Evolutionary conservation across 179 eudicot species (phyloP).

Genomic region (Silene noctiflora): DNA sequence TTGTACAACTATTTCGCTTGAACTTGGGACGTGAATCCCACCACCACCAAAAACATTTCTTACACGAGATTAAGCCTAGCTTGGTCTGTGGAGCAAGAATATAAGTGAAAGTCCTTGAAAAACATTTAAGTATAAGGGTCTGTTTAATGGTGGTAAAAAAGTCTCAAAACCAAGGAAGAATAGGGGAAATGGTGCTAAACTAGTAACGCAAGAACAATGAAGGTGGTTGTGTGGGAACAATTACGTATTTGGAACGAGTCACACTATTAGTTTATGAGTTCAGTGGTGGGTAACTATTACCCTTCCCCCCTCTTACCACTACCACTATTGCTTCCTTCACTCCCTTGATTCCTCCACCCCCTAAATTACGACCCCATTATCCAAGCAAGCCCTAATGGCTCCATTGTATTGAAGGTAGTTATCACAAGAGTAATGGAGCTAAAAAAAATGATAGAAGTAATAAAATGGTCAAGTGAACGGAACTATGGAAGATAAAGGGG

Average conservation of each 20-base stretch:
- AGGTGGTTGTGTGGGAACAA: not conserved
- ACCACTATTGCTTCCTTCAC: no score
- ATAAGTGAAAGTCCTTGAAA: not conserved
- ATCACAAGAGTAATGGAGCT: no score
- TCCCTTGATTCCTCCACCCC: no score
- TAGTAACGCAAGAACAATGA: not conserved
- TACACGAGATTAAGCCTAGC: not conserved
- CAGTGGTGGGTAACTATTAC: not conserved
- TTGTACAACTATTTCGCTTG: no score
- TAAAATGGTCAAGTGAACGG: no score
- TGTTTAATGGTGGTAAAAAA: not conserved
- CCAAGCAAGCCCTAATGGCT: no score
- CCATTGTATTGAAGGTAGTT: no score
- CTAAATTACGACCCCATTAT: no score
- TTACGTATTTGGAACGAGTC: not conserved
- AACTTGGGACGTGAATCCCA: no score
- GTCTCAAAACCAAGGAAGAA: not conserved
- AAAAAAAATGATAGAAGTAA: no score
- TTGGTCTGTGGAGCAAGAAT: not conserved
- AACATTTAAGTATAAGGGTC: not conserved
- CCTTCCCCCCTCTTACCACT: not conserved
- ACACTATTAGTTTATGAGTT: not conserved
- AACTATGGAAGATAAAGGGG: no score
- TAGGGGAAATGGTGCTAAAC: not conserved
- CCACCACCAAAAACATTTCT: not conserved